These are phyloP conservation scores for Leishmania lainsoni DNA, from an alignment of 208 protist genomes.

Conservation along the genomic window DNA sequence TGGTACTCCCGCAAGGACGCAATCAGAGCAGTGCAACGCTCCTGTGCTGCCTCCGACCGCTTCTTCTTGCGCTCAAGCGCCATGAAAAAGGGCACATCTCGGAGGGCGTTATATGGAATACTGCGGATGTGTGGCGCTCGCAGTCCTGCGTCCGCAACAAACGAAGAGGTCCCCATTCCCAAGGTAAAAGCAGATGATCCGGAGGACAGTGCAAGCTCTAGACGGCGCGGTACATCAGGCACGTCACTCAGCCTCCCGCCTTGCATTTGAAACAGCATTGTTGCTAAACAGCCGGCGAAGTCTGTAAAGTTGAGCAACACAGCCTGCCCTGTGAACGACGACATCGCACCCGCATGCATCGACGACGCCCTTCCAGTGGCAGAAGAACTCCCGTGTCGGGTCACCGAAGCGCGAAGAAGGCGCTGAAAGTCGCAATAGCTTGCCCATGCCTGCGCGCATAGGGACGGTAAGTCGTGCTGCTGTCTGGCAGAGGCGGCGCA, in stretches of 20 bases:
- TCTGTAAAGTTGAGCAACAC: constrained; percentile 19
- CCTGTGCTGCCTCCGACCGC: constrained; percentile 13
- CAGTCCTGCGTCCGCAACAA: background rate
- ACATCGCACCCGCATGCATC: background rate
- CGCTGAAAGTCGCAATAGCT: constrained; percentile 21
- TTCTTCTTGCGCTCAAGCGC: constrained; percentile 24
- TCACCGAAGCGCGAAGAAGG: background rate
- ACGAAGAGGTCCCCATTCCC: background rate
- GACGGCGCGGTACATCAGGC: constrained; percentile 27
- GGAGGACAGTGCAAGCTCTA: constrained; percentile 24
- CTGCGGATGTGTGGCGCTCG: background rate
- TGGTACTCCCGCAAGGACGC: constrained; percentile 12
- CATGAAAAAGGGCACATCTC: constrained; percentile 27
- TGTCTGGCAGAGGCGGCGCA: background rate
- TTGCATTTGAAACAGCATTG: constrained; percentile 15
- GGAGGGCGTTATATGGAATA: constrained; percentile 30
- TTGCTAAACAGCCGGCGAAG: constrained; percentile 22
- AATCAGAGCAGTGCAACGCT: constrained; percentile 18
- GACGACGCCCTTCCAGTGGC: background rate
- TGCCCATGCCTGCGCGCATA: constrained; percentile 19
- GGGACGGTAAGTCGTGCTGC: background rate
- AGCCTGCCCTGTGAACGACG: background rate
- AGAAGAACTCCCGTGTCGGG: background rate
- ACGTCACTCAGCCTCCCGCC: constrained; percentile 19
- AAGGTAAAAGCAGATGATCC: background rate